A percentile compares a stretch with the other conserved stretches of the same genome.
phyloP scores from a whole-genome alignment of 768 basidiomycete species.

The Pulveroboletus sp. region DNA sequence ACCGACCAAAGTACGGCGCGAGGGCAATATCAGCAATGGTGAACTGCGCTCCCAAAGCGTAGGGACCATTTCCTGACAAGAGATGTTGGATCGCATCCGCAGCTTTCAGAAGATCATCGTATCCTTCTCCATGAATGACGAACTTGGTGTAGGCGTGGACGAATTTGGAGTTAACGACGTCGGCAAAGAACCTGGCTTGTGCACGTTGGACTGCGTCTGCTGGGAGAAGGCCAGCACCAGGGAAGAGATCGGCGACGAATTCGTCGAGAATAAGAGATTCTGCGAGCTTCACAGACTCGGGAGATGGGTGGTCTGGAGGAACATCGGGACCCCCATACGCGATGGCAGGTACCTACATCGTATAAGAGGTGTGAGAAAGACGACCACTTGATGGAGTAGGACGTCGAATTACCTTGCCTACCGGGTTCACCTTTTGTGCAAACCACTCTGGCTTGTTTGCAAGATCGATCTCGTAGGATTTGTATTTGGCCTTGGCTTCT shows the following conservation, averaged over 20 bases:
- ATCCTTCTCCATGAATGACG: constrained; percentile 38
- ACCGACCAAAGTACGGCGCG: constrained; percentile 58
- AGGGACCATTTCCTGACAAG: constrained; percentile 42
- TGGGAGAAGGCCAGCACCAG: constrained; percentile 48
- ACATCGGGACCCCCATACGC: constrained; percentile 61
- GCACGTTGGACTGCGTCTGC: constrained; percentile 56
- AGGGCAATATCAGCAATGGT: constrained; percentile 65
- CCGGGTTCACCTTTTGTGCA: constrained; percentile 61
- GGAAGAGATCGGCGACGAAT: constrained; percentile 61
- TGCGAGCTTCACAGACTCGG: constrained; percentile 56
- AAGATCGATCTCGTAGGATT: constrained; percentile 56
- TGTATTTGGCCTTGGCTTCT: constrained; percentile 50
- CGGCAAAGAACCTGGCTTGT: constrained; percentile 61
- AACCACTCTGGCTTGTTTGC: constrained; percentile 71
- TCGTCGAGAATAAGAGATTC: constrained; percentile 68
- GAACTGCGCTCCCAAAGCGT: constrained; percentile 30
- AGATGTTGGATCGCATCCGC: constrained; percentile 50
- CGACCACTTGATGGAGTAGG: background rate
- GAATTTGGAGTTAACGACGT: constrained; percentile 48
- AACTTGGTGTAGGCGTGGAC: constrained; percentile 37
- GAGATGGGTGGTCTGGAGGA: constrained; percentile 53
- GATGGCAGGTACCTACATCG: constrained; percentile 34
- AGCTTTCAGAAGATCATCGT: constrained; percentile 39
- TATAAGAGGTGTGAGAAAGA: background rate
- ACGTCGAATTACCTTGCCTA: constrained; percentile 49